Percentiles rank a stretch among this genome's conserved stretches.
Conservation (phyloP, 2,329 filamentous ascomycete species). For the Aspergillus pseudoglaucus region DNA sequence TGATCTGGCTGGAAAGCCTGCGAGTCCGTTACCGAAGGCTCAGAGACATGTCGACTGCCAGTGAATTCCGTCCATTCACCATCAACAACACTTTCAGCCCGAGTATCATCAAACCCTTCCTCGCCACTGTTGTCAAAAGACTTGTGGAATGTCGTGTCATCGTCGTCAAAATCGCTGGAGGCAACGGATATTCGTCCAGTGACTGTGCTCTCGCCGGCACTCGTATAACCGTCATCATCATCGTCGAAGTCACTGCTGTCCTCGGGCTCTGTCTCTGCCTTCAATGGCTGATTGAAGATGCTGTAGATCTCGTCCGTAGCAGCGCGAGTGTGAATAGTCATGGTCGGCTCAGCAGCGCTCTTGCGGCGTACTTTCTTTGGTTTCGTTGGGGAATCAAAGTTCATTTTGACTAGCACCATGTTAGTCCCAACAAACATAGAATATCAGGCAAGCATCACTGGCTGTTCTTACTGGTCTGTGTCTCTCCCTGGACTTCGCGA, state of each 20-base stretch:
- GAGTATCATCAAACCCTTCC: slow-evolving; percentile 34
- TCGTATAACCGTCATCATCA: slow-evolving; percentile 71
- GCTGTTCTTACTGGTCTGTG: slow-evolving; percentile 69
- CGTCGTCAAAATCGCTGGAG: slow-evolving; percentile 60
- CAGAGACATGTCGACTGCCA: slow-evolving; percentile 62
- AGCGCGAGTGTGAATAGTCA: slow-evolving; percentile 93
- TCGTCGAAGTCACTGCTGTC: slow-evolving; percentile 55
- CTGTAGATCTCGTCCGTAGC: slow-evolving; percentile 97
- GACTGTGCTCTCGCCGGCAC: slow-evolving; percentile 74
- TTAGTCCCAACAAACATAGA: slow-evolving; percentile 22
- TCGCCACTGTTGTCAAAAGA: slow-evolving; percentile 30
- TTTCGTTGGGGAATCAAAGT: slow-evolving; percentile 74
- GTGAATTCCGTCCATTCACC: slow-evolving; percentile 90
- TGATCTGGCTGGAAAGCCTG: slow-evolving; percentile 21
- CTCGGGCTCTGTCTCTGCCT: slow-evolving; percentile 43
- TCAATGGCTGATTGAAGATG: slow-evolving; percentile 84
- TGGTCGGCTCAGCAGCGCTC: slow-evolving; percentile 75
- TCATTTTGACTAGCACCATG: slow-evolving; percentile 67
- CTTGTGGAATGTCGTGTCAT: slow-evolving; percentile 39
- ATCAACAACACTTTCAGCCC: slow-evolving; percentile 50
- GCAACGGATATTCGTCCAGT: slow-evolving; percentile 64
- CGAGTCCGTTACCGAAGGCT: slow-evolving; percentile 14
- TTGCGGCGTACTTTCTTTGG: slow-evolving; percentile 78
- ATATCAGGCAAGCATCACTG: neutral
- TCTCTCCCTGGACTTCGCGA: slow-evolving; percentile 76